Conservation (phyloP, 495 filamentous ascomycete species). For the Trichoderma virens region DNA sequence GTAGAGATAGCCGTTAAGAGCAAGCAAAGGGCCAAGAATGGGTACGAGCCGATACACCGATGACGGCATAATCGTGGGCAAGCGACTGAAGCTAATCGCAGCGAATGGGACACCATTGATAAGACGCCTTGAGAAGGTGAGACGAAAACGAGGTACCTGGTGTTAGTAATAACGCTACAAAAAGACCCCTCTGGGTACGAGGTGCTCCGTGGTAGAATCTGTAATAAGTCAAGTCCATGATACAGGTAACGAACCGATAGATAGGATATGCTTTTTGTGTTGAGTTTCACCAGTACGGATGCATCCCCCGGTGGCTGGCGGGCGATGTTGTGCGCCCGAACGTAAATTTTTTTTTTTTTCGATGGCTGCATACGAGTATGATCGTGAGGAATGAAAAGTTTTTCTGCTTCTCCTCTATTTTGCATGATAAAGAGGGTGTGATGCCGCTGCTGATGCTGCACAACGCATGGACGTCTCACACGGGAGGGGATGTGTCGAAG, state of each 20-base stretch:
- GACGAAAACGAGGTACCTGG: not conserved
- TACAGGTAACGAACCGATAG: not conserved
- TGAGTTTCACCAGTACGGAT: not conserved
- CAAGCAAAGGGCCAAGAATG: not conserved
- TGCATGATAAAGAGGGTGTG: conserved; percentile 1
- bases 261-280: not conserved
- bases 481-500: not conserved
- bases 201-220: too few species aligned
- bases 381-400: not conserved
- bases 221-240: too few species aligned
- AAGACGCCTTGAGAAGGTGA: conserved; percentile 2
- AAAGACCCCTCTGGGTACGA: too few species aligned
- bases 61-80: not conserved
- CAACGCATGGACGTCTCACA: not conserved
- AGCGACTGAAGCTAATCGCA: not conserved
- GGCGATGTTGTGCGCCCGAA: not conserved
- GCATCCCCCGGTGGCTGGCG: not conserved
- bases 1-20: not conserved
- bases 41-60: not conserved
- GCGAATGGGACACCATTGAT: not conserved
- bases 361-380: too few species aligned
- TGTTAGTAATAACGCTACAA: not conserved
- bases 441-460: not conserved
- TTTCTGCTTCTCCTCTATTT: not conserved
- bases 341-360: too few species aligned